Evolutionary conservation across 805 yeast species (phyloP).

Genomic region (Metschnikowia lunata): DNA sequence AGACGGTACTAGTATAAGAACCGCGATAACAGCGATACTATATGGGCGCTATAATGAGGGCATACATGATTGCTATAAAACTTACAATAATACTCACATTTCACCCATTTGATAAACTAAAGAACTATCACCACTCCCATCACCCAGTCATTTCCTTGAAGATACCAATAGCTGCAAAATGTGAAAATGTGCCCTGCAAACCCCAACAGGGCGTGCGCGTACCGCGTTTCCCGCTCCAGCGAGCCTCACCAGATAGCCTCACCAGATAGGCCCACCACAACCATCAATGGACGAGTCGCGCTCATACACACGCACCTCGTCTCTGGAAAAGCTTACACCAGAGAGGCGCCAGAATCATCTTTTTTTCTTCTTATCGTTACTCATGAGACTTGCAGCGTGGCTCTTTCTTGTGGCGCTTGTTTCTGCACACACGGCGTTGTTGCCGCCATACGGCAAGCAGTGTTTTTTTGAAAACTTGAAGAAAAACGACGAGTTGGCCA

Average conservation of each 20-base stretch:
- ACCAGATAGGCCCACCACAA: background rate
- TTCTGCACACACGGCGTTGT: constrained; percentile 71
- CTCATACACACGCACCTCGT: background rate
- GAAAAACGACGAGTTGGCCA: constrained; percentile 79
- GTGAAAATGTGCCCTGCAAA: background rate
- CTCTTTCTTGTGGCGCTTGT: constrained; percentile 18
- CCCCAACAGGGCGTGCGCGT: constrained; percentile 4
- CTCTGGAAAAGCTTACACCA: too few relatives aligned
- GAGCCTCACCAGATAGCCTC: background rate
- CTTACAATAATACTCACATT: too few relatives aligned
- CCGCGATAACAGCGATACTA: too few relatives aligned
- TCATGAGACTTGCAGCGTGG: constrained; percentile 7
- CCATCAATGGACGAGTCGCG: background rate
- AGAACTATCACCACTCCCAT: too few relatives aligned
- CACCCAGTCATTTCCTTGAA: too few relatives aligned
- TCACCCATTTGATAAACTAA: too few relatives aligned
- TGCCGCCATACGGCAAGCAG: constrained; percentile 79
- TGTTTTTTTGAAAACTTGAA: constrained; percentile 85
- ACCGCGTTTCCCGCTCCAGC: constrained; percentile 10
- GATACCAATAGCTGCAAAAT: too few relatives aligned
- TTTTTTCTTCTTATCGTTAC: background rate
- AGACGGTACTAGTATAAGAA: too few relatives aligned
- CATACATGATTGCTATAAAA: too few relatives aligned
- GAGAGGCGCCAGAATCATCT: too few relatives aligned
- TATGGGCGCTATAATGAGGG: too few relatives aligned